Evolutionary conservation across 306 rosid genomes (phyloP).

Genomic region (Quercus glauca): DNA sequence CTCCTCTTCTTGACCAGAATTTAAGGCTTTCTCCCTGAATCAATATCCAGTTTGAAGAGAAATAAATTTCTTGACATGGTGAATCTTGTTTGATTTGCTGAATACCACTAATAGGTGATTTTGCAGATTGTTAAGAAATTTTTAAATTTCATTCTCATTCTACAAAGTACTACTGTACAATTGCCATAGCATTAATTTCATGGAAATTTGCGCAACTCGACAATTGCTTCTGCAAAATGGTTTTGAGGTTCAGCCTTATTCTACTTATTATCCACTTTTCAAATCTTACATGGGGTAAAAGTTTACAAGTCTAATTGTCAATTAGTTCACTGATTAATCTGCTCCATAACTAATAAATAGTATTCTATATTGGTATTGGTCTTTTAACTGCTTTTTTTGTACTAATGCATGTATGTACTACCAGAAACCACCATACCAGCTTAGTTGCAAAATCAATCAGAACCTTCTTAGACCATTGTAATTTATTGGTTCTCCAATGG

Average conservation of each 20-base stretch:
- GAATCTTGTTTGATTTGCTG: constrained; percentile 37
- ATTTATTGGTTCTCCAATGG: no score
- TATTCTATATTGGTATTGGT: no score
- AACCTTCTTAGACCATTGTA: no score
- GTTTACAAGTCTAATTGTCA: no score
- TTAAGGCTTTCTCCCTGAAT: constrained; percentile 38
- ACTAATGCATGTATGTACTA: no score
- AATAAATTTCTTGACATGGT: constrained; percentile 38
- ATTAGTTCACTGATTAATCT: no score
- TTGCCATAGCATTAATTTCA: background rate
- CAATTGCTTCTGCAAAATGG: constrained; percentile 20
- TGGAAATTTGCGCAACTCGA: no score
- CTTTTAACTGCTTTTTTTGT: no score
- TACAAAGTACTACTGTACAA: constrained; percentile 19
- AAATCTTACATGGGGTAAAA: background rate
- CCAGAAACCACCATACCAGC: no score
- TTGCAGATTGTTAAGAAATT: constrained; percentile 30
- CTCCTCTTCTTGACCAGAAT: constrained; percentile 15
- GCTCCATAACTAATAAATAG: no score
- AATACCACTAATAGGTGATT: constrained; percentile 18
- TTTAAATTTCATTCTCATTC: constrained; percentile 38
- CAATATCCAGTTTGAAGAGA: constrained; percentile 31
- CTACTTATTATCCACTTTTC: background rate
- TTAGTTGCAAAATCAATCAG: no score
- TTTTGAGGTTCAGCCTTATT: background rate